Evolutionary conservation across 1,139 yeast genomes (phyloP).

Genomic region (Candida sanyaensis): DNA sequence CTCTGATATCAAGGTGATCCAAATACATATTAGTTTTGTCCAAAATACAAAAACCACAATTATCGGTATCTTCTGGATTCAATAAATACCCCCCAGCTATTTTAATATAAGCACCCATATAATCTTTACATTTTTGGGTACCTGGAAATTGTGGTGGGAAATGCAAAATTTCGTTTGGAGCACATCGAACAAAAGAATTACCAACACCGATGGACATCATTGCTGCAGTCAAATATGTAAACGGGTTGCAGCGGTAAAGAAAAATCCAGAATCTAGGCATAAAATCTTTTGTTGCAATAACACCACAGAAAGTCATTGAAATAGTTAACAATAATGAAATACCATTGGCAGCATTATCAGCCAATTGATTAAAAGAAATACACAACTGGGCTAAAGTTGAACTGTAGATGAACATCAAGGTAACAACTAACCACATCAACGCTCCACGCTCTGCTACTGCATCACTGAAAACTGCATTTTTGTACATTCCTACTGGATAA

Average conservation of each 20-base stretch:
- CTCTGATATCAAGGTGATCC: slow-evolving; percentile 39
- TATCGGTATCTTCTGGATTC: slow-evolving; percentile 37
- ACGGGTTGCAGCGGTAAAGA: slow-evolving; percentile 51
- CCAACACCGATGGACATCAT: slow-evolving; percentile 40
- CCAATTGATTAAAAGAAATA: slow-evolving; percentile 38
- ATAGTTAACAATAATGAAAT: slow-evolving; percentile 28
- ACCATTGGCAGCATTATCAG: slow-evolving; percentile 42
- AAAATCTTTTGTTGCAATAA: slow-evolving; percentile 24
- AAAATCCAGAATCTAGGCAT: slow-evolving; percentile 41
- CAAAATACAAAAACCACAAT: slow-evolving; percentile 57
- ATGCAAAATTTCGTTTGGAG: slow-evolving; percentile 23
- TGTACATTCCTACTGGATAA: slow-evolving; percentile 67
- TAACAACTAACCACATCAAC: slow-evolving; percentile 43
- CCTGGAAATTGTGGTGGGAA: slow-evolving; percentile 48
- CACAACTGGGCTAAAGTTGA: slow-evolving; percentile 42
- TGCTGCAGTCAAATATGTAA: slow-evolving; percentile 53
- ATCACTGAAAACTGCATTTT: slow-evolving; percentile 46
- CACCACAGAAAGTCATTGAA: slow-evolving; percentile 38
- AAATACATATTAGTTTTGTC: slow-evolving; percentile 54
- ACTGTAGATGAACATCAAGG: slow-evolving; percentile 36
- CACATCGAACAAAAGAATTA: slow-evolving; percentile 25
- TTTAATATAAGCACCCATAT: slow-evolving; percentile 46
- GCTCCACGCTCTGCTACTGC: slow-evolving; percentile 38
- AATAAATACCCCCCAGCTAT: slow-evolving; percentile 52
- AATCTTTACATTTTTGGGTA: slow-evolving; percentile 51